phyloP scores from a whole-genome alignment of 164 flowering plant genomes.

The Liquidambar formosana region DNA sequence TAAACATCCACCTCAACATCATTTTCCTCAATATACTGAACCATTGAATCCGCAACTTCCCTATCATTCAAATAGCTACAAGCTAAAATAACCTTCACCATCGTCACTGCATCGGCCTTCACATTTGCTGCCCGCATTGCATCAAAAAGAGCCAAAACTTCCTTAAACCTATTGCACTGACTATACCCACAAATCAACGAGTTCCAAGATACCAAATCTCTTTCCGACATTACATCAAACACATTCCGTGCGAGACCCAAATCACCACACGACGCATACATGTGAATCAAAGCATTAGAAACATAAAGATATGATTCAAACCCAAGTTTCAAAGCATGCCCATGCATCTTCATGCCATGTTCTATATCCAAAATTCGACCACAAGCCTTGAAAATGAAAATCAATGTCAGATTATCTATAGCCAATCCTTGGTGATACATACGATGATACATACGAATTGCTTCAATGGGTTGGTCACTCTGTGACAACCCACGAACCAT shows the following conservation, averaged over 20 bases:
- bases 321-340: constrained; percentile 50
- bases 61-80: constrained; percentile 43
- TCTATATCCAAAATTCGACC: constrained; percentile 29
- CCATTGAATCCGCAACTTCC: constrained; percentile 33
- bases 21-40: constrained; percentile 43
- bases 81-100: constrained; percentile 70
- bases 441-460: constrained; percentile 36
- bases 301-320: constrained; percentile 45
- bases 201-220: constrained; percentile 76
- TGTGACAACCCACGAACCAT: constrained; percentile 50
- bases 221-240: constrained; percentile 53
- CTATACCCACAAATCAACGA: constrained; percentile 71
- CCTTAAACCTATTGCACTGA: constrained; percentile 34
- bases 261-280: constrained; percentile 46
- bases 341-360: constrained; percentile 45
- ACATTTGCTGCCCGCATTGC: constrained; percentile 47
- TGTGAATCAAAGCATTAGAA: constrained; percentile 53
- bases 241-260: constrained; percentile 38
- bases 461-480: constrained; percentile 40
- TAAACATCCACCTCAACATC: constrained; percentile 52
- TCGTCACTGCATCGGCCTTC: constrained; percentile 59
- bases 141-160: constrained; percentile 51
- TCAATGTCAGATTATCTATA: constrained; percentile 38
- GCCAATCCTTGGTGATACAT: constrained; percentile 30
- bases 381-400: constrained; percentile 58